Conservation (phyloP, 208 protist species). For the Wallacemonas sp. region DNA sequence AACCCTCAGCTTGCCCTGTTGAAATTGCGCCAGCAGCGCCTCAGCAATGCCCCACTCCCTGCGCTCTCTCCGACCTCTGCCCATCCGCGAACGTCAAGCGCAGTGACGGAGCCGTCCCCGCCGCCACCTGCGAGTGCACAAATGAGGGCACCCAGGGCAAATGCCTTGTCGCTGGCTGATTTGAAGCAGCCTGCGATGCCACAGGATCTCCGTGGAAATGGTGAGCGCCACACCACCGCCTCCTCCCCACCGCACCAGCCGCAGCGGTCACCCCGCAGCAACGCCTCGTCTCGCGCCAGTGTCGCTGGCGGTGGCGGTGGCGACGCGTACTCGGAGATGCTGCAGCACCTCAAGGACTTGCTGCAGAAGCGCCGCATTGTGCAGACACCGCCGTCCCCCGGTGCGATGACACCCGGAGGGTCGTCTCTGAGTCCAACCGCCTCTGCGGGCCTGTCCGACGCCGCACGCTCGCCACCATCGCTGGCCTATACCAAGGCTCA, state of each 20-base stretch:
- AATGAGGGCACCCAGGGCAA: slow-evolving; percentile 20
- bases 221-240: too few species aligned
- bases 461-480: slow-evolving; percentile 16
- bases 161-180: slow-evolving; percentile 35
- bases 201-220: too few species aligned
- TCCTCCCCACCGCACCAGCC: not conserved
- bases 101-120: not conserved
- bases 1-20: slow-evolving; percentile 53
- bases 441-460: slow-evolving; percentile 30
- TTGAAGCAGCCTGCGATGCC: not conserved
- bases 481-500: slow-evolving; percentile 14
- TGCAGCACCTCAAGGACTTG: slow-evolving; percentile 79
- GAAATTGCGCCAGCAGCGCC: slow-evolving; percentile 46
- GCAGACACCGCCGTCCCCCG: slow-evolving; percentile 20
- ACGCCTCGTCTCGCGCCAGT: not conserved
- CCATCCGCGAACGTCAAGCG: not conserved
- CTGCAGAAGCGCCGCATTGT: slow-evolving; percentile 50
- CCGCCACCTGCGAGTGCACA: not conserved
- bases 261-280: not conserved
- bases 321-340: slow-evolving; percentile 79
- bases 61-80: not conserved
- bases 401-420: not conserved
- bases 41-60: slow-evolving; percentile 6
- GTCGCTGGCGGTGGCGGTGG: not conserved
- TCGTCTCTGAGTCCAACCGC: slow-evolving; percentile 16